Percentiles rank a stretch among this genome's conserved stretches.
phyloP scores from a whole-genome alignment of 2,329 filamentous ascomycete genomes.

The Sphaerulina populicola region DNA sequence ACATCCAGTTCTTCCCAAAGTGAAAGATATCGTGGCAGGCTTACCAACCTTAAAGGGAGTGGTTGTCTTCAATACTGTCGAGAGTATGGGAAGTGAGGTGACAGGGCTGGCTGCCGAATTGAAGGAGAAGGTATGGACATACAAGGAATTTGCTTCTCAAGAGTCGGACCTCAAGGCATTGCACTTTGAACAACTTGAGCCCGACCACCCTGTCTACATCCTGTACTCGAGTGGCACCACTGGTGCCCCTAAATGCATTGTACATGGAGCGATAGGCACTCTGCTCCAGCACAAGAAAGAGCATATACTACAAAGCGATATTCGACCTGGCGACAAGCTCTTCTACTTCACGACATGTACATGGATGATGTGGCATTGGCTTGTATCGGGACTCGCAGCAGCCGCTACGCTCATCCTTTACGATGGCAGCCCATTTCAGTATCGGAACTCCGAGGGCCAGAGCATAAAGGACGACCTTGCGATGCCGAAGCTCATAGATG shows the following conservation, averaged over 20 bases:
- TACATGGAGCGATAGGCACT: constrained; percentile 83
- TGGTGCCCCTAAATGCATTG: constrained; percentile 78
- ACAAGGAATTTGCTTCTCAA: constrained; percentile 32
- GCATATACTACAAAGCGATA: constrained; percentile 76
- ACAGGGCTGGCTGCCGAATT: constrained; percentile 15
- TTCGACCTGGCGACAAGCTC: constrained; percentile 62
- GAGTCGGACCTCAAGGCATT: constrained; percentile 30
- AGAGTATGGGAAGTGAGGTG: constrained; percentile 36
- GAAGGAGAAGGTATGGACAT: constrained; percentile 18
- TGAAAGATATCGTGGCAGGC: constrained; percentile 62
- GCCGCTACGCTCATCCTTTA: constrained; percentile 82
- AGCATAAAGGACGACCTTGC: constrained; percentile 64
- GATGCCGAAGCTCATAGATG: constrained; percentile 72
- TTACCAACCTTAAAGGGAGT: constrained; percentile 61
- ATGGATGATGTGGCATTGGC: constrained; percentile 99
- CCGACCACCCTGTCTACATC: constrained; percentile 87
- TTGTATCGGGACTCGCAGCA: constrained; percentile 72
- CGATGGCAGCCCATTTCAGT: constrained; percentile 78
- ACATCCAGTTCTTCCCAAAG: constrained; percentile 72
- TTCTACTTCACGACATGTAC: constrained; percentile 94
- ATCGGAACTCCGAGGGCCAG: constrained; percentile 36
- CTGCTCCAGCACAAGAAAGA: constrained; percentile 97
- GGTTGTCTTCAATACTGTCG: constrained; percentile 63
- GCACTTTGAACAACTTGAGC: constrained; percentile 65
- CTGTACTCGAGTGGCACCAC: constrained; percentile 92